Base-by-base conservation (phyloP, 805 yeast genomes). In the Pichia phayaonensis region DNA sequence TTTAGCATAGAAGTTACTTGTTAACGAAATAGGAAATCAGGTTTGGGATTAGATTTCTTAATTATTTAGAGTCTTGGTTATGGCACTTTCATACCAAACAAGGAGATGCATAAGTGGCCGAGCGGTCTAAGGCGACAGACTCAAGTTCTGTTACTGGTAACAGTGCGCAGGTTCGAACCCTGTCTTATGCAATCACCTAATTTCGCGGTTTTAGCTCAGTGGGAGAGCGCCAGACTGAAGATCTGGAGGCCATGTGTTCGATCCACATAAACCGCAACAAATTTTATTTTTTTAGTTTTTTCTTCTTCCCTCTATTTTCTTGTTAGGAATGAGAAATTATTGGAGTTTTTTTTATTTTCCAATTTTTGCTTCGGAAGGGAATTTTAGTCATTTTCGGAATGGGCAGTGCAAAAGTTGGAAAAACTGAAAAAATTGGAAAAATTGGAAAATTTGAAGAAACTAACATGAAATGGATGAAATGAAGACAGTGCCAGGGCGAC, bases 171-270 rank as follows among this genome's bases (percentile, higher is more conserved):
- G 38, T 34, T 34, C 38, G 38, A 34, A 34, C 38, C 38, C 38
- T 34, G 38, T 34, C 38, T 34, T 34, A 34, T 34, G 38, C 38
- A 34, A 34, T 34, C 38, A 34, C 38, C 38, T n/a, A 34, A n/a
- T 34, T 34, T 34, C 18, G 53, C 50, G 53, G 46, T 42, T 43
- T 52, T 40, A 55, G 56, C 56, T 54, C 56, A 54, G 56, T 54
- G 57, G 57, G 57, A 54, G 57, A 53, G 57, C 57, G 57, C 56
- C 56, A 54, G 57, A 54, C 57, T 54, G 57, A 54, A 54, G 57
- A 54, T 54, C 57, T 54, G 56, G 57, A 54, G 57, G 57, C 55
- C 57, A 44, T 54, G 57, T 53, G 57, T 54, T 54, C 57, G 55
- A 54, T 54, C 57, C 57, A 53, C 57, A 54, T 44, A 54, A 51